These are phyloP conservation scores for Spiromyces aspiralis DNA, from an alignment of 371 early-diverging fungal species.

Conservation along the genomic window DNA sequence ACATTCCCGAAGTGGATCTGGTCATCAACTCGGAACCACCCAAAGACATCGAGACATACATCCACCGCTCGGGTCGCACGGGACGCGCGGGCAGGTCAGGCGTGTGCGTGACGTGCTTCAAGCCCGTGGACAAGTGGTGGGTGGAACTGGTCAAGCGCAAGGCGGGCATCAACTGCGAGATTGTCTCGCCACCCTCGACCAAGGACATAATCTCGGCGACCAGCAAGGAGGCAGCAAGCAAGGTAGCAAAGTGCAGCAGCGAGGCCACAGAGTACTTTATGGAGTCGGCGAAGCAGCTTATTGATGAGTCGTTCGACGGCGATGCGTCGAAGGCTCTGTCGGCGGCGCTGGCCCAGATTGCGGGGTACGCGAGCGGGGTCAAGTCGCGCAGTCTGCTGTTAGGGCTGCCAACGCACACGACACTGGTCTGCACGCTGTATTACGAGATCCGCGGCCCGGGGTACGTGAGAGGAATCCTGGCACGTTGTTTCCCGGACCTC, in stretches of 20 bases:
- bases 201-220: conserved; percentile 68
- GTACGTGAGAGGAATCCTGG: conserved; percentile 59
- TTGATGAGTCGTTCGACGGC: conserved; percentile 33
- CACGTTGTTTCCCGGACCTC: conserved; percentile 49
- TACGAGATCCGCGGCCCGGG: conserved; percentile 54
- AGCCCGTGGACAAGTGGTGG: conserved; percentile 62
- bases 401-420: conserved; percentile 61
- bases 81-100: conserved; percentile 91
- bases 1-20: conserved; percentile 93
- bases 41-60: conserved; percentile 81
- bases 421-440: conserved; percentile 43
- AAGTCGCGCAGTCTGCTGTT: conserved; percentile 61
- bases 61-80: conserved; percentile 96
- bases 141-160: conserved; percentile 51
- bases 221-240: conserved; percentile 51
- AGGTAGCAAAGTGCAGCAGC: conserved; percentile 47
- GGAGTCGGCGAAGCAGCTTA: conserved; percentile 48
- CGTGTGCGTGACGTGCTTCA: conserved; percentile 81
- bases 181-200: conserved; percentile 71
- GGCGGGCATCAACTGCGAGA: conserved; percentile 64
- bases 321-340: conserved; percentile 53
- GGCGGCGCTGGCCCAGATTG: conserved; percentile 67
- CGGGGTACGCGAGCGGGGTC: conserved; percentile 67
- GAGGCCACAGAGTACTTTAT: conserved; percentile 59
- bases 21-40: conserved; percentile 97